phyloP scores from a whole-genome alignment of 2,329 filamentous ascomycete genomes.

The Pyricularia grisea region DNA sequence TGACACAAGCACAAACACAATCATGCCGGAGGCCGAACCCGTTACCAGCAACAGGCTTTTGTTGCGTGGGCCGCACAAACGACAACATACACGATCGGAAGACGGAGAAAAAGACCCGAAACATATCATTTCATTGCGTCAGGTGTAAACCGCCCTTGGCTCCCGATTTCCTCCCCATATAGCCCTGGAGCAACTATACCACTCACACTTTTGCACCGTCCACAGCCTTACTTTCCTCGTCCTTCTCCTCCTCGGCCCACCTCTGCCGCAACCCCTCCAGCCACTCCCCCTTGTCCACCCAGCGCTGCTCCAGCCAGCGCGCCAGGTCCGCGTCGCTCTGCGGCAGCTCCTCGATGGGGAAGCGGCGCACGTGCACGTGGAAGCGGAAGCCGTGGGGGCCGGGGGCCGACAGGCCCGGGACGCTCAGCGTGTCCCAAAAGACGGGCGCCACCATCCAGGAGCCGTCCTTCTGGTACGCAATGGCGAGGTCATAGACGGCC shows the following conservation, averaged over 20 bases:
- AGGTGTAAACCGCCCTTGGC: background rate
- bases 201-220: slow-evolving; percentile 5
- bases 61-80: background rate
- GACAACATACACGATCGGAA: background rate
- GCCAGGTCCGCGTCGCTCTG: slow-evolving; percentile 35
- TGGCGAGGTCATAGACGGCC: slow-evolving; percentile 46
- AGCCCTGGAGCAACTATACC: slow-evolving; percentile 7
- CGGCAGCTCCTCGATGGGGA: slow-evolving; percentile 37
- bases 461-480: slow-evolving; percentile 37
- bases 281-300: slow-evolving; percentile 44
- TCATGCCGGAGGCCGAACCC: background rate
- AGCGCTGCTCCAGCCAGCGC: slow-evolving; percentile 41
- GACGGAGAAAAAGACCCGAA: background rate
- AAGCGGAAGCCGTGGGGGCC: slow-evolving; percentile 31
- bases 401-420: slow-evolving; percentile 23
- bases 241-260: slow-evolving; percentile 21
- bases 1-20: background rate
- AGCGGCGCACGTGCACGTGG: slow-evolving; percentile 39
- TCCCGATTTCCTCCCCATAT: background rate
- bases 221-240: background rate
- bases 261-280: slow-evolving; percentile 32
- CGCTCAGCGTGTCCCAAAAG: slow-evolving; percentile 43
- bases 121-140: background rate
- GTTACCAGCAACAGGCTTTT: background rate
- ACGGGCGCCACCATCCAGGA: slow-evolving; percentile 31